Conservation (phyloP, 306 rosid genomes). For the Malus sieversii region DNA sequence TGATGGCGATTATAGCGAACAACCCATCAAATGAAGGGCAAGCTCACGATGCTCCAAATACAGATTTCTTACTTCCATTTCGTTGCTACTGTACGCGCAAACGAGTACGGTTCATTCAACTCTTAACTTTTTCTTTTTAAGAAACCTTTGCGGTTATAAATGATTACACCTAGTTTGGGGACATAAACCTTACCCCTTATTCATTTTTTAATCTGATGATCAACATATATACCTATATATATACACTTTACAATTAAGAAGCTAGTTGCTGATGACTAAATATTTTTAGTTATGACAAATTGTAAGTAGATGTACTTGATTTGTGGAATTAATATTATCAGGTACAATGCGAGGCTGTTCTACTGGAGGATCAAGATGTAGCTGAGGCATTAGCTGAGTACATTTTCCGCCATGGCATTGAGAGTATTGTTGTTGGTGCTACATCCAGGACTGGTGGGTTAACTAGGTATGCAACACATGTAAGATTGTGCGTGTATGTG, state of each 20-base stretch:
- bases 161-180: not conserved
- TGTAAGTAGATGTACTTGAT: not conserved
- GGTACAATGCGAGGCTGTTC: constrained; percentile 29
- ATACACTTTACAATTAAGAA: not conserved
- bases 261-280: not conserved
- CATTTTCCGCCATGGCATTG: constrained; percentile 15
- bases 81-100: constrained; percentile 26
- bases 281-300: not conserved
- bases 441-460: constrained; percentile 23
- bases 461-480: not conserved
- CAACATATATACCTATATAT: not conserved
- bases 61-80: constrained; percentile 19
- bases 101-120: constrained; percentile 10
- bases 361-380: constrained; percentile 27
- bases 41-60: not conserved
- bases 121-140: not conserved
- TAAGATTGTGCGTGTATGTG: not conserved
- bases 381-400: constrained; percentile 23
- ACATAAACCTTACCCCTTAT: not conserved
- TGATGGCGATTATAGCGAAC: not conserved
- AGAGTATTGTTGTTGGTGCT: constrained; percentile 26
- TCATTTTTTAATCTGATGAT: not conserved
- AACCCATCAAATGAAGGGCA: not conserved
- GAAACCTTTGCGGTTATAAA: not conserved
- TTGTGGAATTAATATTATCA: not conserved